These are phyloP conservation scores for Tausonia pullulans DNA, from an alignment of 1,284 basidiomycete species.

Conservation along the genomic window DNA sequence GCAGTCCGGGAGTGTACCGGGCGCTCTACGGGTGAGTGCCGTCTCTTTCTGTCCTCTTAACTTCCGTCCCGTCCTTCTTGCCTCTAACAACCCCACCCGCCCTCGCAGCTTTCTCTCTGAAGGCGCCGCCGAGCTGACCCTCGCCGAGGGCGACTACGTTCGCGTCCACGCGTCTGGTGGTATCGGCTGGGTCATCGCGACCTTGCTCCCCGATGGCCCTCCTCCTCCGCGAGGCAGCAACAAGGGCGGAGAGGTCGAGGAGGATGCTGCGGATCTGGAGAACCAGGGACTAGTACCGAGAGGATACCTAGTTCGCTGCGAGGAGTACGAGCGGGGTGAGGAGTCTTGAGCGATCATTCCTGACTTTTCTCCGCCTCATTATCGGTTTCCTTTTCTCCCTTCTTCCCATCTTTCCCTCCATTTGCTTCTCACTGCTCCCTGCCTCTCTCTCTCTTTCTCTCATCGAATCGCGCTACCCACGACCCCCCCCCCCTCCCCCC, in stretches of 20 bases:
- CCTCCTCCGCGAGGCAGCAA: too few relatives aligned
- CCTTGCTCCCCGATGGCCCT: background rate
- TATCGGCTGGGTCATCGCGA: constrained; percentile 16
- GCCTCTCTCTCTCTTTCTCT: background rate
- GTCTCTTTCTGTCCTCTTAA: background rate
- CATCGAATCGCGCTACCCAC: background rate
- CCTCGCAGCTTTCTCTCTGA: constrained; percentile 6
- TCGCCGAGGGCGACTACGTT: constrained; percentile 8
- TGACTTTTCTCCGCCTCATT: too few relatives aligned
- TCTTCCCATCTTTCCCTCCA: constrained; percentile 4
- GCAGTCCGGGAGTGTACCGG: constrained; percentile 5
- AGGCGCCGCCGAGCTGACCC: constrained; percentile 8
- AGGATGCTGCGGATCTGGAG: background rate
- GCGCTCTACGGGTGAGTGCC: constrained; percentile 14
- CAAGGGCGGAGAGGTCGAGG: background rate
- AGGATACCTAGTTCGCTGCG: constrained; percentile 3
- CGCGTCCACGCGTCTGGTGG: constrained; percentile 9
- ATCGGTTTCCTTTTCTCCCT: background rate
- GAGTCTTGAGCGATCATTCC: too few relatives aligned
- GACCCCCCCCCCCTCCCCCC: background rate
- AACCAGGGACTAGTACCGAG: constrained; percentile 9
- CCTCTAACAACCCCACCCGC: background rate
- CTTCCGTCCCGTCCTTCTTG: background rate
- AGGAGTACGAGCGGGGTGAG: too few relatives aligned
- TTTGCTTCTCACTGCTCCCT: background rate